Conservation (phyloP, 2,329 filamentous ascomycete species). For the Neopestalotiopsis sp. region DNA sequence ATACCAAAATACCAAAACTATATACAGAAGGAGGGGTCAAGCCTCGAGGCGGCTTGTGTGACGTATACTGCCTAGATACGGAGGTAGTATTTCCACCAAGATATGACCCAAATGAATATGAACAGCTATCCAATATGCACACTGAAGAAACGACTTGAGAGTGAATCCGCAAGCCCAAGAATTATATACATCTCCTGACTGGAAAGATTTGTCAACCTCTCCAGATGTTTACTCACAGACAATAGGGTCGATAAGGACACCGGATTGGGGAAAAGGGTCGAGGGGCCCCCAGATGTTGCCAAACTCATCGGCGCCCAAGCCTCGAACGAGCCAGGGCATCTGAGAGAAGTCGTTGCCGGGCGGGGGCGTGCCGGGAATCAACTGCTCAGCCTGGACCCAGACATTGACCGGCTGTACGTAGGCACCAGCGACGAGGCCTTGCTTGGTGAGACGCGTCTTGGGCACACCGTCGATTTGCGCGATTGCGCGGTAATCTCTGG, state of each 20-base stretch:
- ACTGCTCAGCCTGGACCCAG: constrained; percentile 44
- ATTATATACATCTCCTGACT: background rate
- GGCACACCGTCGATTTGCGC: constrained; percentile 40
- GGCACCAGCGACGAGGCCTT: constrained; percentile 40
- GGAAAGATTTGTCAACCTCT: background rate
- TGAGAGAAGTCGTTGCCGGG: constrained; percentile 42
- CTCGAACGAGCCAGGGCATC: constrained; percentile 41
- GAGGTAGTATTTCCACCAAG: background rate
- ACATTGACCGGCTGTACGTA: constrained; percentile 43
- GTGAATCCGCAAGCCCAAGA: background rate
- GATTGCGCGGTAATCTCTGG: constrained; percentile 41
- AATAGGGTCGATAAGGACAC: constrained; percentile 36
- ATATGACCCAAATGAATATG: background rate
- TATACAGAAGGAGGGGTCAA: constrained; percentile 1
- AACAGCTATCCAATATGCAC: background rate
- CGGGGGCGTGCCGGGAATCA: constrained; percentile 40
- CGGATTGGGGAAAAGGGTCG: constrained; percentile 44
- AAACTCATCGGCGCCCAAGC: constrained; percentile 39
- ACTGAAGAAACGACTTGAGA: background rate
- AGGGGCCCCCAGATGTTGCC: constrained; percentile 44
- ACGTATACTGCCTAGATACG: background rate
- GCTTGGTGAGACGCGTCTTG: constrained; percentile 38
- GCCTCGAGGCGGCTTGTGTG: constrained; percentile 2
- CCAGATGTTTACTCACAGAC: constrained; percentile 19
- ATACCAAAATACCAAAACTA: constrained; percentile 1